phyloP scores from a whole-genome alignment of 495 filamentous ascomycete species.

The Schizothecium vesticola region DNA sequence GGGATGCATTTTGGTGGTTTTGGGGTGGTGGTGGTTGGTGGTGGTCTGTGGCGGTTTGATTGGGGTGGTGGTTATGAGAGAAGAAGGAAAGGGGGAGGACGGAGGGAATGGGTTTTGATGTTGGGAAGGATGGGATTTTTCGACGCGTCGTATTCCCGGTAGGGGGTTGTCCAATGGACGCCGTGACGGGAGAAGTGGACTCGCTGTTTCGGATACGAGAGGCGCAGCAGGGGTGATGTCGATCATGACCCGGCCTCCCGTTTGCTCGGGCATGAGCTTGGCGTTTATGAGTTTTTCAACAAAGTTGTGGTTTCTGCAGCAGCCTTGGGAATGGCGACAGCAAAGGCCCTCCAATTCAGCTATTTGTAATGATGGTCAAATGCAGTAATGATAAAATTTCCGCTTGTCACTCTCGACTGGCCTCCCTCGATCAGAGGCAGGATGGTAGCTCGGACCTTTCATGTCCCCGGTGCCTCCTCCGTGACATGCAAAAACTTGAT shows the following conservation, averaged over 20 bases:
- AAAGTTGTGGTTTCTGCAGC: too few relatives aligned
- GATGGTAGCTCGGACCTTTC: too few relatives aligned
- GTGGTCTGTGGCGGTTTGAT: not conserved
- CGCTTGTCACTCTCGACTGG: too few relatives aligned
- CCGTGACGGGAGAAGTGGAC: not conserved
- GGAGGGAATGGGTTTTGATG: not conserved
- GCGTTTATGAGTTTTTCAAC: too few relatives aligned
- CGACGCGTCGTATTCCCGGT: not conserved
- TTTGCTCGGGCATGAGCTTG: not conserved
- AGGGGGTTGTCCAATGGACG: not conserved
- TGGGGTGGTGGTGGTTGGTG: not conserved
- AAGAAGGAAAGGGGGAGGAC: not conserved
- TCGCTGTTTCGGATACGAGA: not conserved
- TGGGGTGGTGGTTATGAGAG: not conserved
- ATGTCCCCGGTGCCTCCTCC: not conserved
- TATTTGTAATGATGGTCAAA: too few relatives aligned
- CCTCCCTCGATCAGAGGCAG: too few relatives aligned
- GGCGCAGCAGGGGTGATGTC: not conserved
- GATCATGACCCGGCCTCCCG: not conserved
- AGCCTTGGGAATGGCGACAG: too few relatives aligned
- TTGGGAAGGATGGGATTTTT: not conserved
- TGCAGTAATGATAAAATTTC: too few relatives aligned
- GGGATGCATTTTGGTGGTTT: not conserved
- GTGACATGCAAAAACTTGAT: not conserved
- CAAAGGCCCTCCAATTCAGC: too few relatives aligned